A percentile compares a stretch with the other conserved stretches of the same genome.
Conservation (phyloP, 2,329 filamentous ascomycete genomes). For the Metarhizium rileyi region DNA sequence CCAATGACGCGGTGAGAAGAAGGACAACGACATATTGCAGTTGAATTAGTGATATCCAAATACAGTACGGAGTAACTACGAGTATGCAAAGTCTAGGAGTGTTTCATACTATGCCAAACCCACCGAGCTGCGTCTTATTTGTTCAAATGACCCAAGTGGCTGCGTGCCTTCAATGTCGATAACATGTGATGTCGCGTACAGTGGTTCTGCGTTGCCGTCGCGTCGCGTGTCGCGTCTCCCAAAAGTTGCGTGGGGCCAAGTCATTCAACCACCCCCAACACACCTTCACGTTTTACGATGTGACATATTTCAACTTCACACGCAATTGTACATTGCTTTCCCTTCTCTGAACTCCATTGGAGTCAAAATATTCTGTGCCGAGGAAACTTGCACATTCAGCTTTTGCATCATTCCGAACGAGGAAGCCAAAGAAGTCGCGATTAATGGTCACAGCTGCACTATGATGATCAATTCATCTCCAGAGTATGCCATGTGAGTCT, state of each 20-base stretch:
- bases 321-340: not conserved
- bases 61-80: not conserved
- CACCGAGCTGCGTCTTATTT: not conserved
- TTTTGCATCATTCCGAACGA: too few species aligned
- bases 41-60: not conserved
- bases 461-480: conserved; percentile 13
- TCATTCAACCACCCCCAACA: not conserved
- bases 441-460: not conserved
- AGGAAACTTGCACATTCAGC: too few species aligned
- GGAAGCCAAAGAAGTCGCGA: not conserved
- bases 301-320: not conserved
- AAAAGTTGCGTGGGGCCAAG: conserved; percentile 1
- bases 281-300: too few species aligned
- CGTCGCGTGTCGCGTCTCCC: conserved; percentile 8
- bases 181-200: conserved; percentile 10
- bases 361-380: too few species aligned
- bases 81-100: too few species aligned
- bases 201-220: conserved; percentile 1
- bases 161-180: not conserved
- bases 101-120: not conserved
- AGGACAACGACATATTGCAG: conserved; percentile 11
- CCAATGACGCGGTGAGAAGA: conserved; percentile 16
- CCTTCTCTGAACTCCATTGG: not conserved
- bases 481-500: conserved; percentile 20
- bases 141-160: not conserved